Percentiles rank a stretch among this genome's conserved stretches.
Evolutionary conservation across 2,329 filamentous ascomycete genomes (phyloP).

Genomic region (Exserohilum turcica): DNA sequence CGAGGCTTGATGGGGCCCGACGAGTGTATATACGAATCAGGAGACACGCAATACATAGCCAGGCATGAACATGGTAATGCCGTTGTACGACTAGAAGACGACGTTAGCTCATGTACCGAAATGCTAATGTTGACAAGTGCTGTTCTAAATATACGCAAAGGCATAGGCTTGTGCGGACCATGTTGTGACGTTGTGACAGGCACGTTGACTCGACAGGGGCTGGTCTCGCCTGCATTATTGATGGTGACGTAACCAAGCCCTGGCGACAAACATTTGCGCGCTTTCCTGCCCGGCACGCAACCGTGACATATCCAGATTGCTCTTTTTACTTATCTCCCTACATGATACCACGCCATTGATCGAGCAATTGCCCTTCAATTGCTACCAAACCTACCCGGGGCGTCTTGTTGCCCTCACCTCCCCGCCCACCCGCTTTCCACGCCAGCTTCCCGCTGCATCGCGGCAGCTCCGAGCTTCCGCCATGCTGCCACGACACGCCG

Average conservation of each 20-base stretch:
- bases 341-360: slow-evolving; percentile 4
- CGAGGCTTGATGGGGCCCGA: background rate
- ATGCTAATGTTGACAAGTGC: background rate
- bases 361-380: slow-evolving; percentile 16
- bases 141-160: background rate
- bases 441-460: slow-evolving; percentile 10
- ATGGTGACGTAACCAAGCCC: slow-evolving; percentile 24
- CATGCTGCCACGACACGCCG: slow-evolving; percentile 41
- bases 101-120: background rate
- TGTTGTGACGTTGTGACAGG: background rate
- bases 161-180: background rate
- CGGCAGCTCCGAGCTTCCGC: slow-evolving; percentile 11
- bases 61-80: slow-evolving; percentile 15
- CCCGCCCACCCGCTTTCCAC: background rate
- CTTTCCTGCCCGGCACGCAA: slow-evolving; percentile 1
- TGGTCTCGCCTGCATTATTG: background rate
- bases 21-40: slow-evolving; percentile 20
- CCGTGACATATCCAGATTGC: background rate
- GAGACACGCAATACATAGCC: slow-evolving; percentile 17
- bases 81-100: slow-evolving; percentile 12
- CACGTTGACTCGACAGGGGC: background rate
- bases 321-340: slow-evolving; percentile 1
- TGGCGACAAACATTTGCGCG: slow-evolving; percentile 25
- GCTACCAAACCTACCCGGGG: background rate
- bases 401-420: background rate